Conservation (phyloP, 75 land plant species). For the Ceratopteris richardii region DNA sequence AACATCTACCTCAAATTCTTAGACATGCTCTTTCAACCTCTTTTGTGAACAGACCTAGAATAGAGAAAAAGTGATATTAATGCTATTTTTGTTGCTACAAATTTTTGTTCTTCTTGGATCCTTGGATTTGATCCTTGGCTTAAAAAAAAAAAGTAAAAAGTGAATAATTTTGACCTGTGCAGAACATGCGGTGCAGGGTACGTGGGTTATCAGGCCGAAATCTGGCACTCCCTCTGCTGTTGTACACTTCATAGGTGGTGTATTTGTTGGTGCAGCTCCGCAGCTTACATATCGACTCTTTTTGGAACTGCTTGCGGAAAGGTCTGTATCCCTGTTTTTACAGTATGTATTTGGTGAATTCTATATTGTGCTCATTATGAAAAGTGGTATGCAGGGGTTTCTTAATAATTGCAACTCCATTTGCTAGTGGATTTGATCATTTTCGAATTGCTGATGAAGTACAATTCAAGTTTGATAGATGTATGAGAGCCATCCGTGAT, state of each 20-base stretch:
- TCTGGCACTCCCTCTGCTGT: constrained; percentile 34
- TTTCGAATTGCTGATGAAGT: constrained; percentile 91
- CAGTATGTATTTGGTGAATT: neutral
- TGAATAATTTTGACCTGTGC: neutral
- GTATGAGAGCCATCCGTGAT: constrained; percentile 35
- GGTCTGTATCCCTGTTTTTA: constrained; percentile 23
- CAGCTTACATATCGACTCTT: constrained; percentile 90
- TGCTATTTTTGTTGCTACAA: too few species aligned
- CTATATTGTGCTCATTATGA: neutral
- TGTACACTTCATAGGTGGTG: constrained; percentile 93
- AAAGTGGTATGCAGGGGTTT: constrained; percentile 41
- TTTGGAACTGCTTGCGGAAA: constrained; percentile 79
- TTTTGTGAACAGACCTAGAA: too few species aligned
- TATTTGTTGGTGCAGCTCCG: constrained; percentile 98
- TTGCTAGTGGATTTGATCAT: constrained; percentile 95
- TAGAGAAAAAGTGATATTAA: too few species aligned
- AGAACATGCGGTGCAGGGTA: constrained; percentile 43
- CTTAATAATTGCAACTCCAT: constrained; percentile 93
- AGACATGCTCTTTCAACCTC: too few species aligned
- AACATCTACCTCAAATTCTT: too few species aligned
- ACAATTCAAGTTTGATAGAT: constrained; percentile 91
- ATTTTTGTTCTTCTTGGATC: too few species aligned
- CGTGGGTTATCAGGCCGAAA: constrained; percentile 84
- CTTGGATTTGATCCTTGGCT: too few species aligned
- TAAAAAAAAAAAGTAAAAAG: neutral